Evolutionary conservation across 139 green algal genomes (phyloP), one percentile per base, ranked within the genome.

Genomic region (Chlorella sorokiniana): DNA sequence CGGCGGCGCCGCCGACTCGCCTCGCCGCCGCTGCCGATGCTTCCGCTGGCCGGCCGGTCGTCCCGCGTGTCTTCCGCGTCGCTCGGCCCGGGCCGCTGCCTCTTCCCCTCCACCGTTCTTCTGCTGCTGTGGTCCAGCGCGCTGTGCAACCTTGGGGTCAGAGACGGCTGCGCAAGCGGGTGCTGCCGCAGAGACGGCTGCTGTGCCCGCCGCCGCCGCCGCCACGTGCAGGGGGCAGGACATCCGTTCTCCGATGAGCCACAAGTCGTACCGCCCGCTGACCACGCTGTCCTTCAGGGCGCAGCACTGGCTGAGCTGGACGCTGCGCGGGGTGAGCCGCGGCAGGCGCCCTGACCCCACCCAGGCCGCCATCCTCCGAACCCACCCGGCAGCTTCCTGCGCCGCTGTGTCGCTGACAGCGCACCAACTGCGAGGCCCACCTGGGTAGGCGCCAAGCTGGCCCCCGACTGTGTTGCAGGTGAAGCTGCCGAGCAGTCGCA

Each of bases 251-350:
- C 44, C 84, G 4, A 81, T 89, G 44, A 95, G 91, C 83, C 92
- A 96, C 86, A 96, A 96, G 88, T 94, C 88, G 0, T 96, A 94
- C 73, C 78, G 93, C 1, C 93, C 93, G 8, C 59, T 96, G 5
- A 94, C 93, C 0, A 64, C 93, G 2, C 75, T 95, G 10, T 81
- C 76, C 1, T 92, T 95, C 69, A 83, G 93, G 0, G 38, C 88
- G 1, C 85, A 81, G 31, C 67, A 75, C 71, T 10, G 89, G 83
- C 78, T n/a, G 54, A n/a, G 71, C 69, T 68, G n/a, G 37, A 16
- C 37, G 2, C 31, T 67, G 0, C 41, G 86, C 1, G 44, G 61
- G 51, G 65, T 10, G 38, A 9, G 3, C 10, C 14, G 65, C 23
- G 8, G 37, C 62, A 72, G 37, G 62, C 25, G 27, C 27, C 20